Evolutionary conservation across 2,329 filamentous ascomycete species (phyloP).

Genomic region (Torrubiellomyces zombiae): DNA sequence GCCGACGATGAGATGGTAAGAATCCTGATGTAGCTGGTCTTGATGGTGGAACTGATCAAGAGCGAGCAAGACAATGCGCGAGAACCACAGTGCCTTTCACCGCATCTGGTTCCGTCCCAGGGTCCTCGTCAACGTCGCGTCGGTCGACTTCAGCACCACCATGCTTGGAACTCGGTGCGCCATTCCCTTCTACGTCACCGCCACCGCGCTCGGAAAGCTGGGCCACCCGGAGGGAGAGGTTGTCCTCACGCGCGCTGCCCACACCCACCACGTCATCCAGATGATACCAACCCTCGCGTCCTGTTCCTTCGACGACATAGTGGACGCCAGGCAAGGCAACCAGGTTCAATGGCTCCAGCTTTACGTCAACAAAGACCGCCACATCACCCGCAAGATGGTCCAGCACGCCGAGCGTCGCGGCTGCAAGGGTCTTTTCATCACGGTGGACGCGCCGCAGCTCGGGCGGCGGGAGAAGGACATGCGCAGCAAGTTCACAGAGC

Average conservation of each 20-base stretch:
- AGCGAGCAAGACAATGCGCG: slow-evolving; percentile 78
- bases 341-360: slow-evolving; percentile 95
- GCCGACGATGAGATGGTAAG: slow-evolving; percentile 36
- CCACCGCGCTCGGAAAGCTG: slow-evolving; percentile 87
- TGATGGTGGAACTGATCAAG: no score
- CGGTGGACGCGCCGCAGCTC: slow-evolving; percentile 90
- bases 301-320: slow-evolving; percentile 93
- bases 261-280: slow-evolving; percentile 79
- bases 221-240: slow-evolving; percentile 91
- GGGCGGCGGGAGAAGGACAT: slow-evolving; percentile 95
- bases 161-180: slow-evolving; percentile 80
- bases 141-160: slow-evolving; percentile 72
- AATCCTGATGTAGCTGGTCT: no score
- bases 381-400: slow-evolving; percentile 79
- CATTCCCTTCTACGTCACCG: slow-evolving; percentile 91
- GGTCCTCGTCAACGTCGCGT: slow-evolving; percentile 75
- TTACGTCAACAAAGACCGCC: slow-evolving; percentile 91
- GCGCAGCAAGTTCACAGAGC: slow-evolving; percentile 79
- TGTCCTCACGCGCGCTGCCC: slow-evolving; percentile 67
- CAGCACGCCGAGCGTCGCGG: slow-evolving; percentile 81
- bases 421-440: slow-evolving; percentile 94
- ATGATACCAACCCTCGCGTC: slow-evolving; percentile 98
- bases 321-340: slow-evolving; percentile 61
- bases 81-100: slow-evolving; percentile 93
- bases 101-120: slow-evolving; percentile 92